Conservation (phyloP, 176 grass and related monocot genomes). For the Aegilops tauschii region DNA sequence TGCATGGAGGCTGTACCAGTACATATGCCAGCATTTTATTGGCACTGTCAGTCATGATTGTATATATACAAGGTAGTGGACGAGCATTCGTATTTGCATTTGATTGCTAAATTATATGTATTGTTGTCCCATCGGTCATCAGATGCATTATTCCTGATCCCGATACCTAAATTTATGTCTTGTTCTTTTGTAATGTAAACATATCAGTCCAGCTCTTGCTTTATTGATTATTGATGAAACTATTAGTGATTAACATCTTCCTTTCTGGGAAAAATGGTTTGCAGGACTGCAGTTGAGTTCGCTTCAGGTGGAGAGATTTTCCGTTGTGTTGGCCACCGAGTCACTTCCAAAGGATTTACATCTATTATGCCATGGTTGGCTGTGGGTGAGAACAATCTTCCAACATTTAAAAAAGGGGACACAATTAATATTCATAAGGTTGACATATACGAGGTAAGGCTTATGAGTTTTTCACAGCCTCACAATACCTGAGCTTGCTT, state of each 20-base stretch:
- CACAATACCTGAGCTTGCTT: slow-evolving; percentile 18
- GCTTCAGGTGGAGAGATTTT: slow-evolving; percentile 76
- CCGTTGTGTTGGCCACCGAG: slow-evolving; percentile 64
- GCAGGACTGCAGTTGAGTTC: slow-evolving; percentile 83
- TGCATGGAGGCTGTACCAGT: slow-evolving; percentile 94
- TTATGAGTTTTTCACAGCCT: slow-evolving; percentile 22
- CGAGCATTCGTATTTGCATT: not conserved
- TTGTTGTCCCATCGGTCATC: not conserved
- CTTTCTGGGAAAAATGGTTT: slow-evolving; percentile 25
- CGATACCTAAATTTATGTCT: not conserved
- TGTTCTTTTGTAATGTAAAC: slow-evolving; percentile 18
- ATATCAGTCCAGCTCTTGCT: not conserved
- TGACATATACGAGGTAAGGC: slow-evolving; percentile 80
- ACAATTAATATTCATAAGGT: slow-evolving; percentile 67
- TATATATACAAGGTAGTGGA: slow-evolving; percentile 71
- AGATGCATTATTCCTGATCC: slow-evolving; percentile 7
- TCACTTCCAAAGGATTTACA: slow-evolving; percentile 91
- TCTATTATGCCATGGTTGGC: slow-evolving; percentile 96
- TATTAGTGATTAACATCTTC: not conserved
- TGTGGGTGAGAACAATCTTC: slow-evolving; percentile 77
- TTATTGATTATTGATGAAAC: not conserved
- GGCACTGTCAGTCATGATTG: slow-evolving; percentile 86
- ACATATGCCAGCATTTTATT: slow-evolving; percentile 96
- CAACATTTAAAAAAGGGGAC: slow-evolving; percentile 68
- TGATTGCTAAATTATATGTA: not conserved